phyloP scores from a whole-genome alignment of 169 alveolate genomes.

The Plasmodium vivax region DNA sequence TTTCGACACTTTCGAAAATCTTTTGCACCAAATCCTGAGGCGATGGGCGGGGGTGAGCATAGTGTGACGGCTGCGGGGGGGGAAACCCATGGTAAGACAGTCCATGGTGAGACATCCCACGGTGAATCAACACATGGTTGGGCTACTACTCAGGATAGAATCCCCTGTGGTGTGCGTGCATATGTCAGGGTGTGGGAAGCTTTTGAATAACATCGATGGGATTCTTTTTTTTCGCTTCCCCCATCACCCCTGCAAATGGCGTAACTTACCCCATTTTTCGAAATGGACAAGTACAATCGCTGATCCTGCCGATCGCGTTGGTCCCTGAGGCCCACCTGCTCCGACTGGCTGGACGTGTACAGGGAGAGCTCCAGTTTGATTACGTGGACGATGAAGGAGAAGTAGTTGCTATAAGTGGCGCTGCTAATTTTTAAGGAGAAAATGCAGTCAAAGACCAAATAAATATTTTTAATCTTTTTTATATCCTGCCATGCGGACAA shows the following conservation, averaged over 20 bases:
- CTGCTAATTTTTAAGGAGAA: constrained; percentile 38
- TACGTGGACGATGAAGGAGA: constrained; percentile 39
- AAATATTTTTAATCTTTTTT: constrained; percentile 60
- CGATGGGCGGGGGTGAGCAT: not conserved
- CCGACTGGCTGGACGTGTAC: constrained; percentile 26
- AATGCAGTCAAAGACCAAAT: constrained; percentile 53
- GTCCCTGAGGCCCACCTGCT: not conserved
- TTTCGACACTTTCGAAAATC: constrained; percentile 50
- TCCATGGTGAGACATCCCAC: not conserved
- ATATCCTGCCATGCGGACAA: constrained; percentile 35
- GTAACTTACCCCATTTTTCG: constrained; percentile 40
- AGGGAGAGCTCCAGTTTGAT: constrained; percentile 58
- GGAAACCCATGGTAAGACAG: not conserved
- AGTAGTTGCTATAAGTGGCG: constrained; percentile 1
- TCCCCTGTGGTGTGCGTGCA: not conserved
- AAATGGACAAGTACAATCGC: constrained; percentile 43
- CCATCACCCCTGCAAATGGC: not conserved
- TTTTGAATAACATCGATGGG: not conserved
- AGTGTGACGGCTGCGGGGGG: not conserved
- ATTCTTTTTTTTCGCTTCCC: not conserved
- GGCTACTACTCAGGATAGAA: not conserved
- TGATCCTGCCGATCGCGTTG: not conserved
- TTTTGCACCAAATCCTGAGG: constrained; percentile 47
- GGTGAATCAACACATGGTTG: not conserved
- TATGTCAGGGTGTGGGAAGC: not conserved